Evolutionary conservation across 208 protist species (phyloP), one percentile per base, ranked within the genome.

Genomic region (Trypanosoma platydactyli): DNA sequence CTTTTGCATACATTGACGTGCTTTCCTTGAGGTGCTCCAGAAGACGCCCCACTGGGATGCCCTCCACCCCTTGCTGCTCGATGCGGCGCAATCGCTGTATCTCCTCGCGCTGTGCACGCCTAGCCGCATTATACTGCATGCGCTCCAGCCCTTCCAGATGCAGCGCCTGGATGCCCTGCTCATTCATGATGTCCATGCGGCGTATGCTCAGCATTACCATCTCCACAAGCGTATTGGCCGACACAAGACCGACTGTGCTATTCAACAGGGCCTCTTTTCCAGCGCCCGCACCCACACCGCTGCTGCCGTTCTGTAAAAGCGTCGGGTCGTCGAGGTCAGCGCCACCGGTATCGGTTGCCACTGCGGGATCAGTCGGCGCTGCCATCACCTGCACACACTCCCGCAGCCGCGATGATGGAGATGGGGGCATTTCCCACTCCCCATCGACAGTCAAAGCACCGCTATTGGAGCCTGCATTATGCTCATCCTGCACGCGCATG

Each of bases 41-140:
- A 29, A 94, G 69, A 48, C 78, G 68, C 22, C 75, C 74, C 0
- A 83, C 73, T 1, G 84, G 68, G 63, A 94, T 89, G 0, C 72
- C 77, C 68, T 94, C 84, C 25, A 94, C 83, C n/a, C 84, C 84
- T 58, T 87, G 77, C 18, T 73, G 82, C 52, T 94, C 88, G 53
- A 91, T 73, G 45, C 60, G 62, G 33, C 80, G 79, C 22, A 77
- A 57, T 29, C 86, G 84, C 56, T 87, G 76, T n/a, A 87, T 30
- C 71, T 94, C 88, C 42, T 83, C 88, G 20, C 67, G 57, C 58
- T 94, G 88, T 3, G 88, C 88, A 12, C 68, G 71, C 45, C 64
- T 65, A n/a, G 84, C 84, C 18, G 88, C 84, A 5, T 67, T 54
- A 40, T 81, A 63, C 77, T 94, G 88, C 80, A 87, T 86, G 55